Evolutionary conservation across 805 yeast species (phyloP), one percentile per base, ranked within the genome.

Genomic region (Lachancea fermentati): DNA sequence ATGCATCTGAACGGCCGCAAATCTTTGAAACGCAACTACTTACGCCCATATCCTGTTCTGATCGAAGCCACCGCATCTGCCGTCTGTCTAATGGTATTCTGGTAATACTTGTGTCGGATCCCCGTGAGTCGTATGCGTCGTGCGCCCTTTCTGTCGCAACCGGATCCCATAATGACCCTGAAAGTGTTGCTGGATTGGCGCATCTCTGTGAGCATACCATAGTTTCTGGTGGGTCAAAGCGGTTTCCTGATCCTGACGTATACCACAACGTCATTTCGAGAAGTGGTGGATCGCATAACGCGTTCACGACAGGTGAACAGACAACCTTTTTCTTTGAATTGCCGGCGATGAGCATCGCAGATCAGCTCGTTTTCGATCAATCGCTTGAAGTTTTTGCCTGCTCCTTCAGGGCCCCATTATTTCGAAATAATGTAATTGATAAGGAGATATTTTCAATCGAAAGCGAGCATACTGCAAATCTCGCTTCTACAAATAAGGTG

Each of bases 141-240:
- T 81, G 85, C 14, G 78, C 95, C 1, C 52, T 91, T 5, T 75
- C 85, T 29, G 86, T 88, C 2, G 80, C 81, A 3, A 68, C 85
- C 0, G 98, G 98, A 6, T 79, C 95, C 2, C 80, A 79, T 52
- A 70, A 79, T 34, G 97, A 91, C 49, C 91, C 95, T 0, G 67
- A 64, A 4, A 71, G 70, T 4, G 50, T 82, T 1, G 78, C 78
- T 0, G 98, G 98, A 0, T 55, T 91, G 28, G 97, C 97, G 0
- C 98, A 91, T 65, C 72, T 86, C 43, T 82, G 94, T 51, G 96
- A 87, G 54, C 96, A 87, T 58, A 68, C 83, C 71, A 41, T 79
- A 2, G 62, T 76, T 25, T 54, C 63, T 9, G 67, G 71, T 41
- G 84, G 81, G 2, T 75, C 84, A 0, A 76, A 72, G 49, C 61